These are phyloP conservation scores for Arthrinium phaeospermum DNA, from an alignment of 2,329 filamentous ascomycete species.

Conservation along the genomic window DNA sequence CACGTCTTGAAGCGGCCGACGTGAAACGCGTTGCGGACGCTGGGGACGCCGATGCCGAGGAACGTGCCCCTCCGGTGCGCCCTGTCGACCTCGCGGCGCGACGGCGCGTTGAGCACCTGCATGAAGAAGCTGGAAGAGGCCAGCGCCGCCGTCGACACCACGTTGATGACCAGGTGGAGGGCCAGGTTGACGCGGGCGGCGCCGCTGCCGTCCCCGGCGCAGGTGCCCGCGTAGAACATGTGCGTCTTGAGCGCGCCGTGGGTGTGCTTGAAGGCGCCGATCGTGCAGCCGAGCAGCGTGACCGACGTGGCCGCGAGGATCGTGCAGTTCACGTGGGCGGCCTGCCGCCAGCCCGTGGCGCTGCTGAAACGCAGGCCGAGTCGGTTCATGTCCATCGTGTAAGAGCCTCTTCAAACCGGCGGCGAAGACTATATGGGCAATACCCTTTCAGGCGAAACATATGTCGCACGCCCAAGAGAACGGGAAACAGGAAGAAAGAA, in stretches of 20 bases:
- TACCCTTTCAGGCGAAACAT: neutral
- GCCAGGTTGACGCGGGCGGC: conserved; percentile 8
- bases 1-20: conserved; percentile 15
- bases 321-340: neutral
- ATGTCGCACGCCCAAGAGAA: neutral
- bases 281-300: neutral
- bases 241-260: conserved; percentile 9
- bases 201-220: neutral
- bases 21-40: conserved; percentile 41
- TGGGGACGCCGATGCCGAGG: conserved; percentile 49
- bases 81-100: conserved; percentile 35
- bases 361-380: neutral
- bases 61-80: conserved; percentile 47
- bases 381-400: neutral
- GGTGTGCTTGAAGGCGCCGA: neutral
- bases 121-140: conserved; percentile 29
- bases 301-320: neutral
- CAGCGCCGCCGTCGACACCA: conserved; percentile 20
- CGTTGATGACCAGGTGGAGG: conserved; percentile 23
- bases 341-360: neutral
- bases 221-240: conserved; percentile 20
- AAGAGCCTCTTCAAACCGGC: neutral
- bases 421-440: neutral
- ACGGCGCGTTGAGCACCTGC: conserved; percentile 28
- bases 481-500: neutral